Base-by-base conservation (phyloP, 1,284 basidiomycete genomes). In the Tausonia pullulans region DNA sequence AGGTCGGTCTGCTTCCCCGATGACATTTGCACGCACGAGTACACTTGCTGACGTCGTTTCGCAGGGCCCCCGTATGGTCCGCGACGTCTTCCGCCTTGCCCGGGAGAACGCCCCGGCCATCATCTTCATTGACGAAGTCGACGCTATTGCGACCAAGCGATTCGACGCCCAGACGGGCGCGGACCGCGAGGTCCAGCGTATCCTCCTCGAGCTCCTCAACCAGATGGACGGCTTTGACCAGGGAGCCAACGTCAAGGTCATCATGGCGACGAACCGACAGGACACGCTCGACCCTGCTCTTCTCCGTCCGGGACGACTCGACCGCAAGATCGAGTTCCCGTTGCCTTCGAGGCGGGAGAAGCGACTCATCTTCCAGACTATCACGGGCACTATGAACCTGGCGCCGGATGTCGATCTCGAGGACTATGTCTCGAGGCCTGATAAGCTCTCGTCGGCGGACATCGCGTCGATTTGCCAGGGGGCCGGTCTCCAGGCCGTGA, bases 181-280 rank as follows among this genome's bases (percentile, higher is more conserved):
- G 11, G 96, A 99, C 78, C 84, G 96, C 70, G 96, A 99, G 79
- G 96, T 99, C 16, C 96, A 99, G 77, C 91, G 96, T 78, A 98
- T 99, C 74, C 77, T 99, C 69, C 85, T 99, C n/a, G 96, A 99
- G 75, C 79, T 99, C 67, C 81, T 99, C 68, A 98, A 97, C 75
- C 96, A 99, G 75, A 99, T 99, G 96, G 96, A 99, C 73, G 96
- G 96, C 69, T 99, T 99, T 78, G 96, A 99, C 77, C 96, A 99
- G 77, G 90, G 90, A 5, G 95, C 91, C 75, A 98, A 95, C 72
- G 96, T 99, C 75, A 98, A 99, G 84, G 94, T 97, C 53, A 97
- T 97, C 74, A 98, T 97, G 94, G 94, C 93, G 45, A 97, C 93
- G 54, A 97, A 97, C 78, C 87, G 93, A 73, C 90, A 90, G 62